Evolutionary conservation across 108 stramenopile genomes (phyloP).

Genomic region (Fistulifera pelliculosa): DNA sequence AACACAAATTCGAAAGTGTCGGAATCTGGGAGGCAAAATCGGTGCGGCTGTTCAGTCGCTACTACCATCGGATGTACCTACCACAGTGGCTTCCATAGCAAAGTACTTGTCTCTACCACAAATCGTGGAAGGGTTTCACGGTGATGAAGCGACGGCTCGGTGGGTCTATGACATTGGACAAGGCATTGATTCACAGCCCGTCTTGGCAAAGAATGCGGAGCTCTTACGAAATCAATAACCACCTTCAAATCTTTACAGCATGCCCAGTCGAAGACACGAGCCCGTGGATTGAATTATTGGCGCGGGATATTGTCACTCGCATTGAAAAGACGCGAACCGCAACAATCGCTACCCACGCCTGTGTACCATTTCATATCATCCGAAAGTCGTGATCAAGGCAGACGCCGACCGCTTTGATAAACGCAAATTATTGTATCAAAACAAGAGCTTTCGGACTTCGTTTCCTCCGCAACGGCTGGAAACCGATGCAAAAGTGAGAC

Average conservation of each 20-base stretch:
- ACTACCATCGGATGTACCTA: slow-evolving; percentile 8
- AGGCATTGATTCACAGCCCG: slow-evolving; percentile 61
- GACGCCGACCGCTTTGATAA: slow-evolving; percentile 5
- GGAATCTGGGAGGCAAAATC: slow-evolving; percentile 79
- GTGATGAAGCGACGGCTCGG: slow-evolving; percentile 36
- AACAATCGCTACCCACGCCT: slow-evolving; percentile 67
- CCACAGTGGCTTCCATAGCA: slow-evolving; percentile 28
- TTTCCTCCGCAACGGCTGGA: slow-evolving; percentile 8
- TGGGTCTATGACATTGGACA: slow-evolving; percentile 62
- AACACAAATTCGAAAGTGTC: slow-evolving; percentile 64
- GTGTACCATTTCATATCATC: slow-evolving; percentile 51
- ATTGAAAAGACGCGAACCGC: slow-evolving; percentile 52
- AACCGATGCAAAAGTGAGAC: neutral
- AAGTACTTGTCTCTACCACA: slow-evolving; percentile 46
- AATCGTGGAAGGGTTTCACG: slow-evolving; percentile 31
- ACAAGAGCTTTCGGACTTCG: slow-evolving; percentile 22
- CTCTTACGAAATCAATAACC: slow-evolving; percentile 71
- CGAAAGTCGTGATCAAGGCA: slow-evolving; percentile 14
- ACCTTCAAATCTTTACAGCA: slow-evolving; percentile 68
- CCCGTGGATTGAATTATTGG: slow-evolving; percentile 56
- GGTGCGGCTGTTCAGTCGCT: slow-evolving; percentile 45
- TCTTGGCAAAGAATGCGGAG: slow-evolving; percentile 47
- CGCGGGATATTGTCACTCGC: slow-evolving; percentile 56
- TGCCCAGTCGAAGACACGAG: neutral
- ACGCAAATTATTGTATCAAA: slow-evolving; percentile 4